Conservation (phyloP, 2,329 filamentous ascomycete genomes). For the Triangularia setosa region DNA sequence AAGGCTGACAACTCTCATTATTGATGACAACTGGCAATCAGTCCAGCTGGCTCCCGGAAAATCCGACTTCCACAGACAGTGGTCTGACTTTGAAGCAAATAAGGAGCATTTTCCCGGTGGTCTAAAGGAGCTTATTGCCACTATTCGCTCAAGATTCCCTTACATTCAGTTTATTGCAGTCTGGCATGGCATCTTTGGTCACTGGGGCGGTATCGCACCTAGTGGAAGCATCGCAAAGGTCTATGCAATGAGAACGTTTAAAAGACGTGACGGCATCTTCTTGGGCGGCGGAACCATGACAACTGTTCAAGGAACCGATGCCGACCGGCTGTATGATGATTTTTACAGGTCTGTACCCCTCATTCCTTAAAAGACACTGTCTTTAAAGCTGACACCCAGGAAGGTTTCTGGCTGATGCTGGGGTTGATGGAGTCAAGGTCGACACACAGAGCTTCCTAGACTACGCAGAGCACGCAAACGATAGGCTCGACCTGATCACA, state of each 20-base stretch:
- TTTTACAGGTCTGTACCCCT: conserved; percentile 63
- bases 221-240: conserved; percentile 67
- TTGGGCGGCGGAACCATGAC: conserved; percentile 64
- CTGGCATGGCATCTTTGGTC: conserved; percentile 85
- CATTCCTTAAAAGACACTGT: neutral
- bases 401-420: conserved; percentile 64
- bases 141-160: conserved; percentile 65
- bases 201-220: conserved; percentile 86
- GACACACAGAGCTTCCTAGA: conserved; percentile 92
- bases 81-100: conserved; percentile 85
- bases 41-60: conserved; percentile 50
- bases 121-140: conserved; percentile 64
- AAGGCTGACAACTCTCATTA: conserved; percentile 79
- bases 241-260: conserved; percentile 70
- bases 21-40: conserved; percentile 96
- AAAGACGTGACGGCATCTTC: conserved; percentile 45
- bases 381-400: neutral
- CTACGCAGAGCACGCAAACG: conserved; percentile 62
- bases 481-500: conserved; percentile 67
- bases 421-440: conserved; percentile 85
- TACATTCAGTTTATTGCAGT: conserved; percentile 81
- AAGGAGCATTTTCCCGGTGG: conserved; percentile 74
- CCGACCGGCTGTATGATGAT: conserved; percentile 76
- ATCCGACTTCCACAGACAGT: conserved; percentile 58
- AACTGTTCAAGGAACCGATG: conserved; percentile 59